These are phyloP conservation scores for Draba incana DNA, from an alignment of 345 rosid genomes.

Conservation along the genomic window DNA sequence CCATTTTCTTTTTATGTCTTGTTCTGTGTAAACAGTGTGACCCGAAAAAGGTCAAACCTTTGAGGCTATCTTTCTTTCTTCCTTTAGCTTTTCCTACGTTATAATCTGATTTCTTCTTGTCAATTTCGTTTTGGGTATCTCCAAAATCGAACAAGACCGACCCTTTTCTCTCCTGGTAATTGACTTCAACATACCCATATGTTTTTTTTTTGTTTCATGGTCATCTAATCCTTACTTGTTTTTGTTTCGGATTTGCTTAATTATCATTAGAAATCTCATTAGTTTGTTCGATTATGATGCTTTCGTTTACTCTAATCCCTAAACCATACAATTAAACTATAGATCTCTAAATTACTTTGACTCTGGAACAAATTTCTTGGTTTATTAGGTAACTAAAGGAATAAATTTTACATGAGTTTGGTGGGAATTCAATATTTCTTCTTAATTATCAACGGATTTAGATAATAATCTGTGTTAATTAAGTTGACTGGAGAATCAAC, in stretches of 20 bases:
- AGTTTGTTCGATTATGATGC: slow-evolving; percentile 17
- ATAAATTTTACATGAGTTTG: background rate
- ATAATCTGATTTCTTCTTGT: slow-evolving; percentile 23
- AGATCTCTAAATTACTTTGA: slow-evolving; percentile 14
- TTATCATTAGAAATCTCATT: slow-evolving; percentile 1
- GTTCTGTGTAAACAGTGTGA: slow-evolving; percentile 36
- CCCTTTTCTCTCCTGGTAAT: slow-evolving; percentile 43
- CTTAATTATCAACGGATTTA: background rate
- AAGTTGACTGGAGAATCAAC: background rate
- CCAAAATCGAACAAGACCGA: slow-evolving; percentile 13
- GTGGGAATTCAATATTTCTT: background rate
- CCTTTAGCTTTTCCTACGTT: slow-evolving; percentile 28
- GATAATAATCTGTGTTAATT: slow-evolving; percentile 15
- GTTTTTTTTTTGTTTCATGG: background rate
- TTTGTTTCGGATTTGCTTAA: slow-evolving; percentile 6
- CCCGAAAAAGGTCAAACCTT: slow-evolving; percentile 41
- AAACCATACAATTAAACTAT: background rate
- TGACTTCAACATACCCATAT: slow-evolving; percentile 15
- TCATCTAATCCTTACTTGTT: background rate
- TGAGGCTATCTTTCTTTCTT: slow-evolving; percentile 16
- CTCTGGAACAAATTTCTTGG: background rate
- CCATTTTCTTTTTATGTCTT: slow-evolving; percentile 18
- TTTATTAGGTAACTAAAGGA: slow-evolving; percentile 11
- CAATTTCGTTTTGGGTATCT: slow-evolving; percentile 27
- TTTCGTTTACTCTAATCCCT: slow-evolving; percentile 2